Evolutionary conservation across 257 asterid genomes (phyloP).

Genomic region (Henckelia pumila): DNA sequence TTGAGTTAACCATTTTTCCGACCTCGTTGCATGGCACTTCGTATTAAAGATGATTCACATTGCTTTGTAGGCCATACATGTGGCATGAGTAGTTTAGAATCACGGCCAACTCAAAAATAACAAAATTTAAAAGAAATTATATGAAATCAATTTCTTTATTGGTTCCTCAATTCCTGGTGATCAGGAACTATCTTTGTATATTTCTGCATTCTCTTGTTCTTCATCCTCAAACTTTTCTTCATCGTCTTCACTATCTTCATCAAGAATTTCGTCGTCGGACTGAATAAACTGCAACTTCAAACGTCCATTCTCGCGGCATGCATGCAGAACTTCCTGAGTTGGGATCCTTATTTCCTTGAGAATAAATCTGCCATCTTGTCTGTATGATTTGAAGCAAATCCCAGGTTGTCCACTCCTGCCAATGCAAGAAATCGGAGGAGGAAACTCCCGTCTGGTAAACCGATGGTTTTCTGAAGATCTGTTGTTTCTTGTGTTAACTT

Average conservation of each 20-base stretch:
- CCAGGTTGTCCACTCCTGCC: constrained; percentile 88
- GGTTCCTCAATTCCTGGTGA: too few species aligned
- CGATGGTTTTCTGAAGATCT: constrained; percentile 6
- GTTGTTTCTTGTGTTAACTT: constrained; percentile 23
- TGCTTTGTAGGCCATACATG: too few species aligned
- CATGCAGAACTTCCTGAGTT: constrained; percentile 77
- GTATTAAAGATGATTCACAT: too few species aligned
- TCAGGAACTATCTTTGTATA: not conserved
- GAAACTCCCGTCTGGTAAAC: constrained; percentile 34
- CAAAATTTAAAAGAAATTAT: too few species aligned
- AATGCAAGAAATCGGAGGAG: constrained; percentile 88
- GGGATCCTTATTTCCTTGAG: constrained; percentile 74
- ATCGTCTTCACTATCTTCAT: constrained; percentile 30
- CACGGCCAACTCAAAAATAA: not conserved
- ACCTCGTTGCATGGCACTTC: too few species aligned
- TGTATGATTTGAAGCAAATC: constrained; percentile 58
- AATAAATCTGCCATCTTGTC: constrained; percentile 82
- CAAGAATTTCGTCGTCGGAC: constrained; percentile 61
- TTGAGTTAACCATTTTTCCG: too few species aligned
- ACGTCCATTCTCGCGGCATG: constrained; percentile 85
- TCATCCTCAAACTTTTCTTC: not conserved
- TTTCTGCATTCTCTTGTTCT: not conserved
- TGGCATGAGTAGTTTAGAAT: not conserved
- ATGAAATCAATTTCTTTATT: not conserved
- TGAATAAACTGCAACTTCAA: constrained; percentile 65